Evolutionary conservation across 2,329 filamentous ascomycete genomes (phyloP).

Genomic region (Exophiala dermatitidis): DNA sequence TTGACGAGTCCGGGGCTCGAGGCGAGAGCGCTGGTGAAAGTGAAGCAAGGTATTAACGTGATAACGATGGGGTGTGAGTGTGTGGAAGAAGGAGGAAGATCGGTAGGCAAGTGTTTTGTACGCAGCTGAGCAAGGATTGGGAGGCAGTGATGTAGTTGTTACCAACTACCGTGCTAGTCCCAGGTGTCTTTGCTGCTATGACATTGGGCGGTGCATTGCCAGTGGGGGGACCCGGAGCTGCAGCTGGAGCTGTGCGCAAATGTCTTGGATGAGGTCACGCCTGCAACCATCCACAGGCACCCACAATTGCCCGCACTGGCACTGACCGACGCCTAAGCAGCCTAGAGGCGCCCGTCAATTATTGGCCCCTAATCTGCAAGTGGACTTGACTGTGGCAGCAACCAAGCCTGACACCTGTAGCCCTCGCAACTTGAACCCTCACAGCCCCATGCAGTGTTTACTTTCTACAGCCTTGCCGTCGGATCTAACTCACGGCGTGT

Average conservation of each 20-base stretch:
- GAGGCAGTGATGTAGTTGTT: conserved; percentile 13
- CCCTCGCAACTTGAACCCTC: too few species aligned
- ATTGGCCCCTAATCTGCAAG: too few species aligned
- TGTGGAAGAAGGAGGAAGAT: conserved; percentile 5
- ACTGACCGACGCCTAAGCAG: not conserved
- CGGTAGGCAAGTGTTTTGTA: not conserved
- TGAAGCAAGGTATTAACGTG: not conserved
- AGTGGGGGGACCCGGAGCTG: too few species aligned
- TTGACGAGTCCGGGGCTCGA: not conserved
- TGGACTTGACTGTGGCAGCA: too few species aligned
- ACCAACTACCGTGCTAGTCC: not conserved
- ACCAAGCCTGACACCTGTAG: too few species aligned
- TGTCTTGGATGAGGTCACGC: conserved; percentile 16
- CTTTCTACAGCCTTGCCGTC: too few species aligned
- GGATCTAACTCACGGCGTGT: too few species aligned
- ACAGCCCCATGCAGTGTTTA: too few species aligned
- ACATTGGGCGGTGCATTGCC: too few species aligned
- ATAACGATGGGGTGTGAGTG: not conserved
- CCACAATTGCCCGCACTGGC: not conserved
- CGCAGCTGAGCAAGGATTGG: conserved; percentile 1
- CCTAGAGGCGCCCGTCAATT: too few species aligned
- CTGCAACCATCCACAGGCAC: not conserved
- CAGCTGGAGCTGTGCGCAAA: not conserved
- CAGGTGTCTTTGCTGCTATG: too few species aligned
- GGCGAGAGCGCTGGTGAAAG: not conserved